Evolutionary conservation across 805 yeast species (phyloP).

Genomic region (Sungouiozyma intestinalis): DNA sequence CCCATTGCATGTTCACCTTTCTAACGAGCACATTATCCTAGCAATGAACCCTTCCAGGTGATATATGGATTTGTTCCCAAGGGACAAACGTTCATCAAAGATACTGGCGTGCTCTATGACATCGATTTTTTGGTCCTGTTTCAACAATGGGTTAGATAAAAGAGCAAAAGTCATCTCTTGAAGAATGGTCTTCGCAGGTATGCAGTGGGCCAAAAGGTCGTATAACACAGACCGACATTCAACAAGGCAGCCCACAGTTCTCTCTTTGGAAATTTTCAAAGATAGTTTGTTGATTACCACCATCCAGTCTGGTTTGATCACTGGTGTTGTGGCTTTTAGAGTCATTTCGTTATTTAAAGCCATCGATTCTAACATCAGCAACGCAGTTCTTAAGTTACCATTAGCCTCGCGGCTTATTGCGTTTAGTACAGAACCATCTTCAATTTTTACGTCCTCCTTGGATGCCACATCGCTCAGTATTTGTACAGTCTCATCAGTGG

Average conservation of each 20-base stretch:
- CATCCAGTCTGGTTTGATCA: conserved; percentile 83
- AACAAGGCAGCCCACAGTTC: conserved; percentile 47
- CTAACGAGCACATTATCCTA: conserved; percentile 69
- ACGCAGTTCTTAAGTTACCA: conserved; percentile 68
- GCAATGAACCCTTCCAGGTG: conserved; percentile 94
- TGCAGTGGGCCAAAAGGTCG: conserved; percentile 85
- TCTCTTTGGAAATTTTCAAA: conserved; percentile 43
- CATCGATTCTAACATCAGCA: conserved; percentile 75
- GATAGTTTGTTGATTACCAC: conserved; percentile 63
- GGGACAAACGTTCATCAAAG: conserved; percentile 75
- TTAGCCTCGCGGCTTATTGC: conserved; percentile 46
- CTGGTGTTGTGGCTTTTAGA: conserved; percentile 36
- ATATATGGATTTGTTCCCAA: conserved; percentile 83
- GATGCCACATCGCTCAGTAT: conserved; percentile 47
- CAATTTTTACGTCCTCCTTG: conserved; percentile 40
- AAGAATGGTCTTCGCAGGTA: conserved; percentile 75
- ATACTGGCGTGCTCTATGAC: conserved; percentile 52
- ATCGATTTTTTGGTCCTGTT: conserved; percentile 29
- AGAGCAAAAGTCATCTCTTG: conserved; percentile 47
- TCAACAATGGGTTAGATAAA: conserved; percentile 19
- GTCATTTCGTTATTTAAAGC: conserved; percentile 52
- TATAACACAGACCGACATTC: conserved; percentile 61
- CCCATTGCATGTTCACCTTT: too few species aligned
- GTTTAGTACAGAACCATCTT: conserved; percentile 36
- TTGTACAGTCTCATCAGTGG: conserved; percentile 41